Conservation (phyloP, 805 yeast genomes). For the Yarrowia sp. region DNA sequence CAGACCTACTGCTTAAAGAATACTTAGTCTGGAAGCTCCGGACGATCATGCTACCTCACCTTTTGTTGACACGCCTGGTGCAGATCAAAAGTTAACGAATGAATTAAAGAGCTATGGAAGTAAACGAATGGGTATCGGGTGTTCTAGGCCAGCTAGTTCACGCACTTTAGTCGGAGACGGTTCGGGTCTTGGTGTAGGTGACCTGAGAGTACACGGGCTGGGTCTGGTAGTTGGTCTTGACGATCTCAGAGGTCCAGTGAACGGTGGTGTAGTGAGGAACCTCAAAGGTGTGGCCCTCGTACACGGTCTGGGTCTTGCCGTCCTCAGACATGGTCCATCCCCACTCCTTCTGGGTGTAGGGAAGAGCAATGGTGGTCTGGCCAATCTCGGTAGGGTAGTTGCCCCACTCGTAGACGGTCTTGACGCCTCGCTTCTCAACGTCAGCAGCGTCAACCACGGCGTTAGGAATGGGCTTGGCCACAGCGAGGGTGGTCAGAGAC, state of each 20-base stretch:
- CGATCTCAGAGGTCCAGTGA: conserved; percentile 17
- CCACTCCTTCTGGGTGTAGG: conserved; percentile 30
- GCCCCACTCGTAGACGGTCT: conserved; percentile 33
- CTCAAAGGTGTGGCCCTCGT: conserved; percentile 9
- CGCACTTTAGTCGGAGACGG: neutral
- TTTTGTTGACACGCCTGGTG: too few species aligned
- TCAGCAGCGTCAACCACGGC: conserved; percentile 9
- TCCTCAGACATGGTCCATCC: conserved; percentile 27
- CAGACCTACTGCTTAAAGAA: too few species aligned
- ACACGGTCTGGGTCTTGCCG: conserved; percentile 17
- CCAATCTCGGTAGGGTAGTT: conserved; percentile 28
- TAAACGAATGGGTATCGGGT: neutral
- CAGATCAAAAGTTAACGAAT: too few species aligned
- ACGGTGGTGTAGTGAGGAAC: conserved; percentile 27
- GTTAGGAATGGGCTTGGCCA: conserved; percentile 30
- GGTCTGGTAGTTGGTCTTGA: conserved; percentile 30
- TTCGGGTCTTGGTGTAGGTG: conserved; percentile 23
- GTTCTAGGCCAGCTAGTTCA: conserved; percentile 10
- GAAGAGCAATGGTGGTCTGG: conserved; percentile 20
- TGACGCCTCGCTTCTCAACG: conserved; percentile 19
- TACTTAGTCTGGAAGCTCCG: too few species aligned
- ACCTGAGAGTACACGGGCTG: conserved; percentile 33
- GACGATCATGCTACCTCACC: too few species aligned
- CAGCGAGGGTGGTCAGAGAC: conserved; percentile 9
- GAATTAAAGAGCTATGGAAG: too few species aligned